Conservation (phyloP, 257 asterid species). For the Solanum lignicaule region DNA sequence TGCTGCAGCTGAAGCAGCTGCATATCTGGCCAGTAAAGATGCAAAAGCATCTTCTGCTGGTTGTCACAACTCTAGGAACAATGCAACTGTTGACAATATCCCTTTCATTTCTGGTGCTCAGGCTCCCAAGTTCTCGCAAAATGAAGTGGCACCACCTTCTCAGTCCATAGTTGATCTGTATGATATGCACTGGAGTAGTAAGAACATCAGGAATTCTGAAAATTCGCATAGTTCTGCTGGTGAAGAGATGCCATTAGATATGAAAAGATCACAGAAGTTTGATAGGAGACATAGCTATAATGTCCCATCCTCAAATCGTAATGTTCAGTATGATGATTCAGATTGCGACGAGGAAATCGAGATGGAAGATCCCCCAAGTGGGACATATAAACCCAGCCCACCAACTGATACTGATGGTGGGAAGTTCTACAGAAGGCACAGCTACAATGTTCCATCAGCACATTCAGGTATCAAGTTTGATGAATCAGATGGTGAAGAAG, state of each 20-base stretch:
- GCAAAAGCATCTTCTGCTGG: conserved; percentile 25
- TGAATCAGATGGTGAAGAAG: conserved; percentile 44
- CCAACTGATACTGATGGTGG: conserved; percentile 7
- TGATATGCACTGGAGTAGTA: conserved; percentile 14
- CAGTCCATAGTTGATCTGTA: conserved; percentile 6
- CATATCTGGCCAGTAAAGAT: conserved; percentile 39
- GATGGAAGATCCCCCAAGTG: conserved; percentile 42
- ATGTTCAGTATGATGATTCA: conserved; percentile 46
- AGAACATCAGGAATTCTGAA: conserved; percentile 9
- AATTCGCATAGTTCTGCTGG: conserved; percentile 1
- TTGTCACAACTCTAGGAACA: conserved; percentile 3
- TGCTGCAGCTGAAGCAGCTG: conserved; percentile 95
- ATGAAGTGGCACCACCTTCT: conserved; percentile 8
- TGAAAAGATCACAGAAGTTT: conserved; percentile 20
- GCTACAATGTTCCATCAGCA: conserved; percentile 38
- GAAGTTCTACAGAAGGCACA: conserved; percentile 47
- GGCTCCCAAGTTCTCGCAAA: conserved; percentile 6
- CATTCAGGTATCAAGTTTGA: conserved; percentile 41
- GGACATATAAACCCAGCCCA: not conserved
- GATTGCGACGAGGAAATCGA: conserved; percentile 70
- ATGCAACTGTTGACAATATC: not conserved
- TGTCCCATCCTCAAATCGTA: conserved; percentile 22
- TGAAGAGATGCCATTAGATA: conserved; percentile 4
- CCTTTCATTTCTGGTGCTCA: not conserved
- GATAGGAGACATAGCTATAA: conserved; percentile 57